Conservation (phyloP, 1,284 basidiomycete genomes). For the Ceratobasidium sp. region DNA sequence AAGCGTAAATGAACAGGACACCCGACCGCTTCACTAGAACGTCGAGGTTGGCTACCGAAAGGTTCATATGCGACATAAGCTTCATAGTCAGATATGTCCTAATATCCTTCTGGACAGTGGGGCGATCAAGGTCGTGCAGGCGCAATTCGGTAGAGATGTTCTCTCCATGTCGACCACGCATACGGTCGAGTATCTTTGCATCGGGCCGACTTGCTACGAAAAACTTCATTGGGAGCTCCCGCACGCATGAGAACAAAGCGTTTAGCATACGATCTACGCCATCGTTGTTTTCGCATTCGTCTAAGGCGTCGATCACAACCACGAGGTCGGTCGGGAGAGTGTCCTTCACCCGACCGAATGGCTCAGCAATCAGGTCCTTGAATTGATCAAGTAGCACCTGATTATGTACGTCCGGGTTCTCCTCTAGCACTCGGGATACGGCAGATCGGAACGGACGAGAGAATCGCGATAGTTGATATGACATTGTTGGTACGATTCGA, state of each 20-base stretch:
- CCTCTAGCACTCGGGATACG: background rate
- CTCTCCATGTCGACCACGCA: background rate
- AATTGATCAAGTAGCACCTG: background rate
- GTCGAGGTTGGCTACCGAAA: background rate
- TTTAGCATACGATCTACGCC: background rate
- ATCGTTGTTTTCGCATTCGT: background rate
- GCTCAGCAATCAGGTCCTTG: background rate
- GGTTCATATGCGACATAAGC: background rate
- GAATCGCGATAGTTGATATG: background rate
- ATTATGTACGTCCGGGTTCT: background rate
- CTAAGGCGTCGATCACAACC: background rate
- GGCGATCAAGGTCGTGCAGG: conserved; percentile 6
- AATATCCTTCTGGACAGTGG: background rate
- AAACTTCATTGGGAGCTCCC: background rate
- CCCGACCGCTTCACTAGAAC: background rate
- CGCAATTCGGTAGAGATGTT: background rate
- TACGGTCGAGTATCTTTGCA: background rate
- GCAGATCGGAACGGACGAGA: background rate
- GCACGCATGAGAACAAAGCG: background rate
- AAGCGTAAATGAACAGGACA: conserved; percentile 12
- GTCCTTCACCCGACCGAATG: background rate
- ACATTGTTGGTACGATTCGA: background rate
- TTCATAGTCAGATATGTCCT: background rate
- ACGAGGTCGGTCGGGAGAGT: background rate
- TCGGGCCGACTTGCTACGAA: background rate